Evolutionary conservation across 106 monocot genomes (phyloP).

Genomic region (Phalaenopsis aphrodite): DNA sequence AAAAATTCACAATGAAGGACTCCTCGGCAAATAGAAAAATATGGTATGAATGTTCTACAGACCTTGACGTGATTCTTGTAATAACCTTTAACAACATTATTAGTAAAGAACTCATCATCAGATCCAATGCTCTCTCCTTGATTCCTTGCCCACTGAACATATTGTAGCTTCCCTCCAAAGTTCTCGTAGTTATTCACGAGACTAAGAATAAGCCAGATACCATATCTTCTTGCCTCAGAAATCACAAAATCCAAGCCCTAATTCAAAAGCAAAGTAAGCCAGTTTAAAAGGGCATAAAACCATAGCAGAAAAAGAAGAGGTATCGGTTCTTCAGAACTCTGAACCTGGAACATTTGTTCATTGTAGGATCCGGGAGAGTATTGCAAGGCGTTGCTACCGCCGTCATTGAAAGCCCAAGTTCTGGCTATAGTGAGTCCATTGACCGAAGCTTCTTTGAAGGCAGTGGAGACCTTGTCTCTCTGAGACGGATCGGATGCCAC

Average conservation of each 20-base stretch:
- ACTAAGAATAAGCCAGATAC: slow-evolving; percentile 46
- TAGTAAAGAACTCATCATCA: slow-evolving; percentile 59
- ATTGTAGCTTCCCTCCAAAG: slow-evolving; percentile 66
- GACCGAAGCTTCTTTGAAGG: slow-evolving; percentile 34
- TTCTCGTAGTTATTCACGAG: slow-evolving; percentile 56
- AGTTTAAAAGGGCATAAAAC: slow-evolving; percentile 5
- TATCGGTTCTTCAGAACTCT: background rate
- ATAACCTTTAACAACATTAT: slow-evolving; percentile 31
- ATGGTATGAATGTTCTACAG: background rate
- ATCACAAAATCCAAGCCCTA: slow-evolving; percentile 68
- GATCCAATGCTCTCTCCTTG: slow-evolving; percentile 42
- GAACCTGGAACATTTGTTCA: slow-evolving; percentile 71
- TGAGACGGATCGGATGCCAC: slow-evolving; percentile 52
- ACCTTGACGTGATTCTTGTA: slow-evolving; percentile 68
- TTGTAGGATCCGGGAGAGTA: slow-evolving; percentile 70
- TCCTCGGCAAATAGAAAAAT: background rate
- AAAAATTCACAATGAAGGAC: too few species aligned
- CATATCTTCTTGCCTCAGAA: slow-evolving; percentile 44
- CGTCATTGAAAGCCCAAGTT: slow-evolving; percentile 84
- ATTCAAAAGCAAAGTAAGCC: background rate
- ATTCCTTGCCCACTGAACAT: slow-evolving; percentile 51
- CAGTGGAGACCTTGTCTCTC: slow-evolving; percentile 45
- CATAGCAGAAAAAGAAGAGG: background rate
- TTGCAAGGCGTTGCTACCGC: slow-evolving; percentile 45
- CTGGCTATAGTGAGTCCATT: slow-evolving; percentile 59